Base-by-base conservation (phyloP, 345 rosid genomes). In the Rhodomyrtus tomentosa region DNA sequence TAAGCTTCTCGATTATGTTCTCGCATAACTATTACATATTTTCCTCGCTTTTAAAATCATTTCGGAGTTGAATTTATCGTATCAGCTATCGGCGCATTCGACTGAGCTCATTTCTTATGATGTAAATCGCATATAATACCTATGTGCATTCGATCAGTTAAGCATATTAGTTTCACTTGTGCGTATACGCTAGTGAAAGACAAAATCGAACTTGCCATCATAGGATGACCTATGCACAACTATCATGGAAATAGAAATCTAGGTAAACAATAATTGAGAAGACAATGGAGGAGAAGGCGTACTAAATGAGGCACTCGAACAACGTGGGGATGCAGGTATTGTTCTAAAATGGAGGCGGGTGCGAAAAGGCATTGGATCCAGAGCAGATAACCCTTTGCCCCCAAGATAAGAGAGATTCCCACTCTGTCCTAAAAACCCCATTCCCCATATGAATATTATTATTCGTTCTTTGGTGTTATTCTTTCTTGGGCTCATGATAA, bases 311-410 rank as follows among this genome's bases (percentile, higher is more conserved):
- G 82, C 81, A 82, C 8, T 48, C 42, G 54, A 81, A 80, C 76
- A 86, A 88, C 87, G 87, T 85, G 87, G 87, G 84, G 52, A 83
- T 50, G 89, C 58, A 82, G 90, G 85, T 86, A 85, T 85, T 80
- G 83, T 86, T 81, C 81, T 85, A 82, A 89, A 87, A 52, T 55
- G 7, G 55, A 45, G 53, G 83, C 49, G 48, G 54, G 38, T 68
- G 25, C 9, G 45, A 68, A 68, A 72, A 45, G 54, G 86, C 45
- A 88, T 89, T 80, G 90, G 89, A 87, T 86, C 85, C 45, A 87
- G 87, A 84, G 88, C 84, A 85, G 90, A 88, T 89, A 85, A 84
- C 86, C 85, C 29, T 80, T 80, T 81, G 87, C 85, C 81, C 83
- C 90, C 45, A 84, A 59, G 51, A 49, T 18, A 29, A 25, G 76